Base-by-base conservation (phyloP, 208 protist species). In the Phytomonas sp. region DNA sequence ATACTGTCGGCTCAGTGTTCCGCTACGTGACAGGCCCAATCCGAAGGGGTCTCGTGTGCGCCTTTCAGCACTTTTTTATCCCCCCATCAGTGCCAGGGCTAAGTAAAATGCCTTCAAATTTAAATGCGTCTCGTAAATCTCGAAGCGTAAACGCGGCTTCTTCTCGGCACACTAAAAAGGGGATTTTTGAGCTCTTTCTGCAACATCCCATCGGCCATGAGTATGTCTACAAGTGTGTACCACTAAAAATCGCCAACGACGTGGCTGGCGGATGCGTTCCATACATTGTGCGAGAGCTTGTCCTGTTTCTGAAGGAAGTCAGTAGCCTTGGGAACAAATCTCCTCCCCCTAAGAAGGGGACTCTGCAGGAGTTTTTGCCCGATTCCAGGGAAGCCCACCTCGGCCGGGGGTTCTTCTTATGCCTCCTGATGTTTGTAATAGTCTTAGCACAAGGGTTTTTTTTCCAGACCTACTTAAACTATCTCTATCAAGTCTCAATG, bases 391-490 rank as follows among this genome's bases (percentile, higher is more conserved):
- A 78, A 53, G 64, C 43, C 28, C 70, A 73, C 65, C 75, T 88
- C 30, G 56, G 70, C 60, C 71, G 72, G 37, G 84, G 84, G 31
- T 59, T 91, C 43, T 32, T 67, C n/a, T 71, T 88, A 53, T 87
- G 83, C 56, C 70, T 66, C 8, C 62, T 76, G 30, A 68, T 91
- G 28, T 76, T 91, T 30, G 61, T 76, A 23, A 75, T 82, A 13
- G 62, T 88, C 29, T 69, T 85, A 31, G 60, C 78, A 33, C 88
- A 89, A 67, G 81, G 75, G 8, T 65, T 93, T 40, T 71, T 89
- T 43, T 87, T 87, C 34, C 88, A 93, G 68, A 67, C 74, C 51
- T 93, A 93, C 72, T 73, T 91, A 37, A 76, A 71, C 62, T 81
- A 91, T 43, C 76, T 93, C 29, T 86, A 93, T 78, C 62, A 71